Conservation (phyloP, 2,329 filamentous ascomycete species). For the Ceratocystis lukuohia region DNA sequence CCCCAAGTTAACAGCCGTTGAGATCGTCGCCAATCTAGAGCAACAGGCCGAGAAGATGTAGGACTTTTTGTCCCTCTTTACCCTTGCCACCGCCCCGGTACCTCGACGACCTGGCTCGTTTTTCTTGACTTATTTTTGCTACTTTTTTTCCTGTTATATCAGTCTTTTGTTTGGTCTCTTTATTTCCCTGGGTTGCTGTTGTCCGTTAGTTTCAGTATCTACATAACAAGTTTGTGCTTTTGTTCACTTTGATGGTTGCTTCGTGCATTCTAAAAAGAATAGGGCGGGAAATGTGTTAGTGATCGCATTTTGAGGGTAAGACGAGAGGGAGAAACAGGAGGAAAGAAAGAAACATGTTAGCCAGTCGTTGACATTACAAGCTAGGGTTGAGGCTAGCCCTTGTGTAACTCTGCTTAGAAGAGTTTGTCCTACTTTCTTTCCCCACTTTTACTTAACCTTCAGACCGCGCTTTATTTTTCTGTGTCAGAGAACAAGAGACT, state of each 20-base stretch:
- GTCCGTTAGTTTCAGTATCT: neutral
- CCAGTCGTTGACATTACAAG: no score
- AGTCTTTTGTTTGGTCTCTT: neutral
- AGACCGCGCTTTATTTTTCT: no score
- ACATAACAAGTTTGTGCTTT: neutral
- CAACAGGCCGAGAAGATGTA: conserved; percentile 22
- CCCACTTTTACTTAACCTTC: no score
- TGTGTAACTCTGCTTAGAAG: no score
- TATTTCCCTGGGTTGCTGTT: neutral
- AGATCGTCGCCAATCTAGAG: conserved; percentile 21
- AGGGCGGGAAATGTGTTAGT: neutral
- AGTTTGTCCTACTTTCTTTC: no score
- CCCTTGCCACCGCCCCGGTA: no score
- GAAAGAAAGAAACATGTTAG: no score
- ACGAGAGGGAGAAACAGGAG: no score
- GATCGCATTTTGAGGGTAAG: neutral
- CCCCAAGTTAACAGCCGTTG: conserved; percentile 10
- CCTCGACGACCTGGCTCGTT: neutral
- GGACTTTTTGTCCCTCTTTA: neutral
- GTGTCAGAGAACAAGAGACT: no score
- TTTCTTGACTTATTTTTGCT: neutral
- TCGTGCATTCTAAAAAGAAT: neutral
- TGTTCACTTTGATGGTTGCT: neutral
- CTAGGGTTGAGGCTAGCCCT: no score
- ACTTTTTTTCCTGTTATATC: neutral